Evolutionary conservation across 2,329 filamentous ascomycete species (phyloP), one percentile per base, ranked within the genome.

Genomic region (Periconia digitata): DNA sequence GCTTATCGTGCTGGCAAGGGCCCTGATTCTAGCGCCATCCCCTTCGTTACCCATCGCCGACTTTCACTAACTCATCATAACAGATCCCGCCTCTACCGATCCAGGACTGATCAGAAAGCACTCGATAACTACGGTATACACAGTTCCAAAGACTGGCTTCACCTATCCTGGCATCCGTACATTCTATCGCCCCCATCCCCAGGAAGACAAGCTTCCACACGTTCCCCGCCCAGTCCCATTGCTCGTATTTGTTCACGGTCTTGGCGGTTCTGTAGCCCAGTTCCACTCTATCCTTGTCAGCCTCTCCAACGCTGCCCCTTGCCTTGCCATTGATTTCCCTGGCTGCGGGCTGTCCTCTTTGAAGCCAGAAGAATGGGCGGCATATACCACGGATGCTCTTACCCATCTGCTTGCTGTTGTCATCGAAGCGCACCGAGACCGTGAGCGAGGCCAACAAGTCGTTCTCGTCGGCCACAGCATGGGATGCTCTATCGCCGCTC

Each of bases 241-340:
- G 8, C 75, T 97, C 3, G 91, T 97, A 37, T 96, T 95, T 66
- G 79, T 97, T 48, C 94, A 97, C 64, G 94, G 94, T 1, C 79
- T 97, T 8, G 94, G 92, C n/a, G 94, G 94, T 41, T 95, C 90
- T 0, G 81, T 91, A 20, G 87, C 90, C 10, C 94, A 97, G 65
- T 97, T 96, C 66, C 82, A 89, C 46, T 84, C 88, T 23, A 75
- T 97, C 5, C 74, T 97, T 15, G 87, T 84, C 17, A 94, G 89
- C 69, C 78, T 99, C 40, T 83, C 88, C 43, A 90, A 95, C 64
- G 77, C 91, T 41, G 90, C 89, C 12, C 86, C 91, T 40, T 95
- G 92, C 67, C 79, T 95, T 34, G 89, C 90, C 3, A 85, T 97
- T 54, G 94, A 99, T 67, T 78, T 96, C 3, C 92, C 94, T 1